Evolutionary conservation across 768 basidiomycete genomes (phyloP), one percentile per base, ranked within the genome.

Genomic region (Termitomyces sp.): DNA sequence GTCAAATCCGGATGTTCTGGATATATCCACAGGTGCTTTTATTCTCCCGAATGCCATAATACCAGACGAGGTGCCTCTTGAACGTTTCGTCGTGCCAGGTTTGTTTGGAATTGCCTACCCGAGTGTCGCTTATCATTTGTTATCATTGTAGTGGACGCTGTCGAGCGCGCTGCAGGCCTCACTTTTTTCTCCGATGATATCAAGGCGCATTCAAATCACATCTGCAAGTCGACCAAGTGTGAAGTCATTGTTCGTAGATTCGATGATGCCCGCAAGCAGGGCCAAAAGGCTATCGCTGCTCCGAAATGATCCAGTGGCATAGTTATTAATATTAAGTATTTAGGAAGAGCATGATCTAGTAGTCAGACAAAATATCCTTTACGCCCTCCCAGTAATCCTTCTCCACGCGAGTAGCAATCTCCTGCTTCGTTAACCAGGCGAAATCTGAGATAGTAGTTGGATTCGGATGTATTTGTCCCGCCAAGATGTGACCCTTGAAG

Each of bases 41-140:
- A 92, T 98, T 6, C 81, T 99, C 13, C 97, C 97, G 0, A 99
- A 99, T 71, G 86, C 91, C n/a, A 75, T 81, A 54, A 98, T 99
- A 59, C 83, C 90, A 0, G 94, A 99, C 62, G 83, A 88, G 48
- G 81, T 88, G 1, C 82, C 90, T 37, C 71, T 99, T 51, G 82
- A 89, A 67, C 81, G 77, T 60, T 99, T 99, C 70, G 74, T 88
- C 24, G 85, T 88, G 39, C 92, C 94, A 52, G 81, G 94, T 94
- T 71, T 52, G 82, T 66, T 8, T 29, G 55, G 26, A 9, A 42
- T 42, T 49, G 13, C 33, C 16, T n/a, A 7, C 18, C 26, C 10
- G 37, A 29, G 29, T 44, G 36, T 26, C n/a, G 13, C 26, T 59
- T 3, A 57, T 52, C 20, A 20, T 49, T 12, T 52, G 48, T 12